These are phyloP conservation scores for Epichloe bromicola DNA, from an alignment of 2,329 filamentous ascomycete genomes.

Conservation along the genomic window DNA sequence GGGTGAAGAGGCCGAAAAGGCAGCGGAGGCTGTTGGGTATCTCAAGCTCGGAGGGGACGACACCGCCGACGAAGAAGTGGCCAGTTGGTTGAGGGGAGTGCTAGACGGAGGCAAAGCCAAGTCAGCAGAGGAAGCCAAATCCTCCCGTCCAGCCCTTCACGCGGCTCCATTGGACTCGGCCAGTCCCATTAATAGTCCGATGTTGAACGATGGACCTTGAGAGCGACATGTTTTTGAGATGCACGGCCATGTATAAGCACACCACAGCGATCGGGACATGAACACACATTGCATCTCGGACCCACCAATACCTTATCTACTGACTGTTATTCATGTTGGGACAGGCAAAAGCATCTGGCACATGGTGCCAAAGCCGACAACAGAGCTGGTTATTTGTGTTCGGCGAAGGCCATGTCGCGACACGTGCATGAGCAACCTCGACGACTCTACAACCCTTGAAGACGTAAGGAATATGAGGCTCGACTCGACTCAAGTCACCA, in stretches of 20 bases:
- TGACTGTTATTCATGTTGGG: not conserved
- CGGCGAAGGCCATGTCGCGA: not conserved
- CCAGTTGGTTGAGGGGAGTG: constrained; percentile 66
- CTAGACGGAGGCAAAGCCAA: constrained; percentile 46
- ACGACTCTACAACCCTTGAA: no score
- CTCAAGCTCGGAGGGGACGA: constrained; percentile 25
- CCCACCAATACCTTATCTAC: not conserved
- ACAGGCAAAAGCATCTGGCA: not conserved
- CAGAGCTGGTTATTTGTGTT: constrained; percentile 4
- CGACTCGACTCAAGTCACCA: no score
- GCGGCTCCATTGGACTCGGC: constrained; percentile 72
- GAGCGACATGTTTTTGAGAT: no score
- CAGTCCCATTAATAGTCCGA: constrained; percentile 35
- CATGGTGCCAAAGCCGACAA: not conserved
- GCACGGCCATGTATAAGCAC: no score
- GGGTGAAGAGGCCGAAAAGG: constrained; percentile 32
- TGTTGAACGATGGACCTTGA: not conserved
- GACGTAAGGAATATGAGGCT: no score
- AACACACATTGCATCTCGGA: not conserved
- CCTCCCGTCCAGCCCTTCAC: constrained; percentile 70
- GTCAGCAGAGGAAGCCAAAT: constrained; percentile 30
- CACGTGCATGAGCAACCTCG: not conserved
- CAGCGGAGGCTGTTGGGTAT: constrained; percentile 30
- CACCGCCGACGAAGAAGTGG: constrained; percentile 65
- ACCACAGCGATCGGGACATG: not conserved